phyloP scores from a whole-genome alignment of 2,329 filamentous ascomycete genomes.

The Claviceps arundinis region DNA sequence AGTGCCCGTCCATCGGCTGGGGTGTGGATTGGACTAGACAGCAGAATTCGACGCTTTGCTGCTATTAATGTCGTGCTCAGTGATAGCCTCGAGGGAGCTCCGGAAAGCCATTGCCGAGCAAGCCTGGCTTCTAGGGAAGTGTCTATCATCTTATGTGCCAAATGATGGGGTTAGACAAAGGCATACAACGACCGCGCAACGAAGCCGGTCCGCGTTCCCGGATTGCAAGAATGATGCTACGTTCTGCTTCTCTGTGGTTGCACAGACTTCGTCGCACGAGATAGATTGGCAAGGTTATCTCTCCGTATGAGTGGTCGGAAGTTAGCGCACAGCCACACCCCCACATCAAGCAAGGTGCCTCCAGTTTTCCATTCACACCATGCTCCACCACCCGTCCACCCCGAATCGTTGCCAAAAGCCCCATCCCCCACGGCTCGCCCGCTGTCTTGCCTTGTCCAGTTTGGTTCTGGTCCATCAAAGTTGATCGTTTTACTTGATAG shows the following conservation, averaged over 20 bases:
- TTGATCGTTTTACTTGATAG: background rate
- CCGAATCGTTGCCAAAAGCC: background rate
- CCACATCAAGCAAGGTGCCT: background rate
- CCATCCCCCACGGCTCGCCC: slow-evolving; percentile 2
- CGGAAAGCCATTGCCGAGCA: background rate
- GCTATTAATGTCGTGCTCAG: background rate
- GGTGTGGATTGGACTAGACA: too few relatives aligned
- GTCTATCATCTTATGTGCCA: background rate
- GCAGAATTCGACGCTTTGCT: too few relatives aligned
- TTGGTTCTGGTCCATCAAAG: background rate
- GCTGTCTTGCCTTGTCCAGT: slow-evolving; percentile 4
- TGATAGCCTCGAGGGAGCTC: background rate
- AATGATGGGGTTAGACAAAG: background rate
- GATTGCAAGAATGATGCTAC: background rate
- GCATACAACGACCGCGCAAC: background rate
- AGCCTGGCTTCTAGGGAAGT: background rate
- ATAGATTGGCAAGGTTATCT: background rate
- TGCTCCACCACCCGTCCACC: background rate
- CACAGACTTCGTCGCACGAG: background rate
- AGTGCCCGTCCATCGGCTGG: background rate
- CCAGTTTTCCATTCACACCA: background rate
- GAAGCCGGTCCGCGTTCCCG: background rate
- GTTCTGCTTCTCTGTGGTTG: background rate
- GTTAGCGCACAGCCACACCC: background rate
- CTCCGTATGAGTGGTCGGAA: background rate